Percentiles rank a stretch among this genome's conserved stretches.
These are phyloP conservation scores for Acanthamoeba castellanii DNA, from an alignment of 208 protist genomes.

Conservation along the genomic window DNA sequence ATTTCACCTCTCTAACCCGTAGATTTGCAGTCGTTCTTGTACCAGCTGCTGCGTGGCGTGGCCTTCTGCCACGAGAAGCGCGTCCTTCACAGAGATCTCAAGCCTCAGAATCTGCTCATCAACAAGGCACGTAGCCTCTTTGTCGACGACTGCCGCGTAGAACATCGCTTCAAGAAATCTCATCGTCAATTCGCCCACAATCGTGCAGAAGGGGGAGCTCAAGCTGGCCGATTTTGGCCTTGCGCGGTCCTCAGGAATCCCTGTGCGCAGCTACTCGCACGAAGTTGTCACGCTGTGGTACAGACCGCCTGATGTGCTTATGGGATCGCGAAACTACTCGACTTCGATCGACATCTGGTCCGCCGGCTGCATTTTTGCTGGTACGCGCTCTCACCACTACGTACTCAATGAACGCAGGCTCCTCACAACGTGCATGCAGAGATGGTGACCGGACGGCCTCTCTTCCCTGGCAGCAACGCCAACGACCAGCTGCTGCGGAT, in stretches of 20 bases:
- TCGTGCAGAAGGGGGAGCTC: constrained; percentile 85
- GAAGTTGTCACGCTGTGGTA: constrained; percentile 99
- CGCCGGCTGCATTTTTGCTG: constrained; percentile 99
- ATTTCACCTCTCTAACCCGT: too few relatives aligned
- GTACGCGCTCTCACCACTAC: not conserved
- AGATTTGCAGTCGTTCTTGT: constrained; percentile 87
- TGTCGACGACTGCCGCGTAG: not conserved
- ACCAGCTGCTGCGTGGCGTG: constrained; percentile 91
- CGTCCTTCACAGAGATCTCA: constrained; percentile 94
- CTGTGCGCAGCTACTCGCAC: constrained; percentile 98
- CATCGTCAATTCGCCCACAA: constrained; percentile 7
- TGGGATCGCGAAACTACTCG: constrained; percentile 98
- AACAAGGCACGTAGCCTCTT: constrained; percentile 79
- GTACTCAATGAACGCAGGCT: not conserved
- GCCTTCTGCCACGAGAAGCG: constrained; percentile 93
- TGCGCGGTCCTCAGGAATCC: constrained; percentile 96
- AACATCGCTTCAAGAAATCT: not conserved
- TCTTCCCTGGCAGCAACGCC: constrained; percentile 97
- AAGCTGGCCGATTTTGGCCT: constrained; percentile 97
- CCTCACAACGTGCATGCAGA: constrained; percentile 29
- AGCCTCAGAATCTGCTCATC: constrained; percentile 94
- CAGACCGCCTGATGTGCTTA: constrained; percentile 99
- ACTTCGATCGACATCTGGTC: constrained; percentile 99
- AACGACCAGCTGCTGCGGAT: constrained; percentile 97
- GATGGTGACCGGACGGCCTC: constrained; percentile 87